Evolutionary conservation across 176 grass and related monocot species (phyloP).

Genomic region (Oryza brachyantha): DNA sequence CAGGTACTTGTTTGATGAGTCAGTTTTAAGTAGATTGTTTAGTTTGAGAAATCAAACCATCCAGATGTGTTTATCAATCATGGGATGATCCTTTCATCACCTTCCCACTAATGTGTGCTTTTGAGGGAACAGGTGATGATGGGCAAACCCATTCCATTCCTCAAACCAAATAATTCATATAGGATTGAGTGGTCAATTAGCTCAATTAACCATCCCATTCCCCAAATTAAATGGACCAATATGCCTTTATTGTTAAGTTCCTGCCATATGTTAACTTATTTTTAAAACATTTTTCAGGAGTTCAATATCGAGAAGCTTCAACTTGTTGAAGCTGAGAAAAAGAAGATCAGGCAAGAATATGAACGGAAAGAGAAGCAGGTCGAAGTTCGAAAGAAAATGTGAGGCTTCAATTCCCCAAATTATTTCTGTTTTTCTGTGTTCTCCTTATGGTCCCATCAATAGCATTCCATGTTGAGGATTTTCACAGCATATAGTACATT

Average conservation of each 20-base stretch:
- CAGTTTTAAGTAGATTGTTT: background rate
- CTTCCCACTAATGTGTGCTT: background rate
- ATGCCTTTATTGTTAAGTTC: background rate
- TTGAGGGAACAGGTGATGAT: background rate
- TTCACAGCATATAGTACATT: background rate
- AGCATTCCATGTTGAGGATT: conserved; percentile 8
- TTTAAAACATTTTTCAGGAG: conserved; percentile 52
- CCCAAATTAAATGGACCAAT: background rate
- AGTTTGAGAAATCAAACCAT: background rate
- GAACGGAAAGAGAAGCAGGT: conserved; percentile 98
- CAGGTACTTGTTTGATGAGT: background rate
- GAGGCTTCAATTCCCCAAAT: conserved; percentile 26
- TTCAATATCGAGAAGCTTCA: conserved; percentile 99
- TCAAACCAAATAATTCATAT: background rate
- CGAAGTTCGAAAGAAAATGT: conserved; percentile 98
- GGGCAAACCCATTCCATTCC: background rate
- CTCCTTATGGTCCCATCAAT: conserved; percentile 1
- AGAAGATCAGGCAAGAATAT: conserved; percentile 97
- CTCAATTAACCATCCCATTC: background rate
- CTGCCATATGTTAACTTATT: background rate
- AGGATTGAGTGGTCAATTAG: background rate
- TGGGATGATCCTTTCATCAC: background rate
- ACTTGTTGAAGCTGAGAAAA: conserved; percentile 99
- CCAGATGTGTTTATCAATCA: background rate
- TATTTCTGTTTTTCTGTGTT: background rate